Evolutionary conservation across 2,329 filamentous ascomycete genomes (phyloP).

Genomic region (Blastomyces gilchristii): DNA sequence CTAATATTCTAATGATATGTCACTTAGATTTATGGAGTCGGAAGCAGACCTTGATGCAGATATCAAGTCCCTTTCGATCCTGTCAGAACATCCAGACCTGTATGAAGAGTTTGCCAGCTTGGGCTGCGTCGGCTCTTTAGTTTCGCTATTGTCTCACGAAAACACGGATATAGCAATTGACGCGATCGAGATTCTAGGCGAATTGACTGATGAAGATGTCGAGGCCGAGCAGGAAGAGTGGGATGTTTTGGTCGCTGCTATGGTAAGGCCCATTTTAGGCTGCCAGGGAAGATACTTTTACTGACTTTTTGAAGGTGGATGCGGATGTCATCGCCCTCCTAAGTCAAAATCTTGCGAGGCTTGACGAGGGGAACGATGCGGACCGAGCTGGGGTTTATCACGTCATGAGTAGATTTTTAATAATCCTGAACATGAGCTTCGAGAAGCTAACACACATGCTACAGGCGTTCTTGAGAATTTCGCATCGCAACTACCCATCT

Average conservation of each 20-base stretch:
- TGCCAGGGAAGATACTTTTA: background rate
- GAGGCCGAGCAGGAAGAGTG: slow-evolving; percentile 70
- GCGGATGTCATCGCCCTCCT: slow-evolving; percentile 35
- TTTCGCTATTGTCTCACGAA: slow-evolving; percentile 78
- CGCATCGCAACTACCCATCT: slow-evolving; percentile 57
- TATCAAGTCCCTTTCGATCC: slow-evolving; percentile 74
- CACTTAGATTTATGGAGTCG: slow-evolving; percentile 55
- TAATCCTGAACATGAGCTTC: background rate
- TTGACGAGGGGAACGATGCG: slow-evolving; percentile 62
- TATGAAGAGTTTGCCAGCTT: slow-evolving; percentile 71
- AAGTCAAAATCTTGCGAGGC: slow-evolving; percentile 54
- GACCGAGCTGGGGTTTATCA: slow-evolving; percentile 84
- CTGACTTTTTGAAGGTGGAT: slow-evolving; percentile 26
- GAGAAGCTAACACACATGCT: slow-evolving; percentile 13
- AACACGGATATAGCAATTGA: slow-evolving; percentile 95
- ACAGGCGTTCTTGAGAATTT: slow-evolving; percentile 70
- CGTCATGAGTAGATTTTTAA: slow-evolving; percentile 45
- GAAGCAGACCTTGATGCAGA: slow-evolving; percentile 86
- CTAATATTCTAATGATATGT: slow-evolving; percentile 15
- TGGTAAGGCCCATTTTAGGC: slow-evolving; percentile 30
- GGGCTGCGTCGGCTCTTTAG: slow-evolving; percentile 62
- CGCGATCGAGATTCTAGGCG: slow-evolving; percentile 76
- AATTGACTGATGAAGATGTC: slow-evolving; percentile 90
- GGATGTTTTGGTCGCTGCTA: slow-evolving; percentile 58
- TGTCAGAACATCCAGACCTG: slow-evolving; percentile 75